Evolutionary conservation across 2,329 filamentous ascomycete species (phyloP).

Genomic region (Chrysoporthe deuterocubensis): DNA sequence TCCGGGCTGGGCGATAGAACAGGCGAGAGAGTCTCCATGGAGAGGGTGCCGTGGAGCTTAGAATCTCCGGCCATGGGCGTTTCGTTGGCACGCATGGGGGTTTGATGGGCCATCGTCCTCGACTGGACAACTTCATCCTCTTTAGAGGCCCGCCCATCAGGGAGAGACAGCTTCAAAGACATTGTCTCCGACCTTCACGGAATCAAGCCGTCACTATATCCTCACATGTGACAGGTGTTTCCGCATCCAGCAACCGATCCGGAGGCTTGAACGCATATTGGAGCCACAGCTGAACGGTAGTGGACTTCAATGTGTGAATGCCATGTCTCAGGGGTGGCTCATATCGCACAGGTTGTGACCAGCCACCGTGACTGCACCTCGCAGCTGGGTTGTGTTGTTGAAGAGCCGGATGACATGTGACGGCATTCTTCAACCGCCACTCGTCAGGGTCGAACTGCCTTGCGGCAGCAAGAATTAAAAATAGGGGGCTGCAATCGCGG

Average conservation of each 20-base stretch:
- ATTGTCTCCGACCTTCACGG: slow-evolving; percentile 36
- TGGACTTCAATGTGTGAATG: slow-evolving; percentile 10
- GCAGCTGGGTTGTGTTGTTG: background rate
- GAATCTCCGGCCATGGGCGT: slow-evolving; percentile 28
- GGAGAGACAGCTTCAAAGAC: slow-evolving; percentile 43
- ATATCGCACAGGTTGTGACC: background rate
- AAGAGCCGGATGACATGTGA: slow-evolving; percentile 8
- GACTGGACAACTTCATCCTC: slow-evolving; percentile 45
- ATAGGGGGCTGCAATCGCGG: slow-evolving; percentile 11
- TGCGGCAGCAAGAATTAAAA: background rate
- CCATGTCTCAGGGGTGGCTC: slow-evolving; percentile 4
- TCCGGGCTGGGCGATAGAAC: slow-evolving; percentile 36
- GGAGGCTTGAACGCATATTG: slow-evolving; percentile 25
- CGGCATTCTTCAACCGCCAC: background rate
- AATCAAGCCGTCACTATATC: slow-evolving; percentile 15
- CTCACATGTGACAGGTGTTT: slow-evolving; percentile 19
- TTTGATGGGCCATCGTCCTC: slow-evolving; percentile 38
- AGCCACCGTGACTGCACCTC: background rate
- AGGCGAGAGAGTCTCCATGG: slow-evolving; percentile 29
- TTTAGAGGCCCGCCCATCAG: slow-evolving; percentile 40
- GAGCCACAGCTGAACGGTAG: background rate
- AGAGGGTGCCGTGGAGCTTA: slow-evolving; percentile 33
- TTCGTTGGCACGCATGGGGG: slow-evolving; percentile 31
- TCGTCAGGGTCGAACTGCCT: background rate
- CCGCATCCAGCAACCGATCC: slow-evolving; percentile 21